phyloP scores from a whole-genome alignment of 2,329 filamentous ascomycete genomes.

The Aspergillus ibericus region DNA sequence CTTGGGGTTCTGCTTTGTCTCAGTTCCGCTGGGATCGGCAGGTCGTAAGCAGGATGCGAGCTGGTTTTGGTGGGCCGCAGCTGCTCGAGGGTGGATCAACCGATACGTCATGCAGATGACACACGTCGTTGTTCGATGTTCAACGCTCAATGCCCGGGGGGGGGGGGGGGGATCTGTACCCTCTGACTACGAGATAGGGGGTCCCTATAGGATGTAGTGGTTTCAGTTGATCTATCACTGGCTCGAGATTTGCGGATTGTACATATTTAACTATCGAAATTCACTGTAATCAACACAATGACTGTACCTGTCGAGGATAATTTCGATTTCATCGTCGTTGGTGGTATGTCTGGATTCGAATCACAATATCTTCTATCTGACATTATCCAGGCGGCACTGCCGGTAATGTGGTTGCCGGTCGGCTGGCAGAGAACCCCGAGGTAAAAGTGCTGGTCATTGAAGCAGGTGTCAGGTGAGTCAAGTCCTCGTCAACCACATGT shows the following conservation, averaged over 20 bases:
- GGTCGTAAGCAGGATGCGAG: not conserved
- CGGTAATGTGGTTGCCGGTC: not conserved
- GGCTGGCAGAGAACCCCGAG: not conserved
- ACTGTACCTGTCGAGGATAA: not conserved
- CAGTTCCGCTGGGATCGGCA: not conserved
- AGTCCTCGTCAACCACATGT: not conserved
- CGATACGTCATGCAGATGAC: not conserved
- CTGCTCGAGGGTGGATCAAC: not conserved
- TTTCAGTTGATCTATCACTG: no score
- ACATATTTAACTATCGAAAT: no score
- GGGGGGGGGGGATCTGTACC: no score
- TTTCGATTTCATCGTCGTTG: slow-evolving; percentile 1
- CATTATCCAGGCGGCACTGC: not conserved
- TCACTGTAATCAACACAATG: not conserved
- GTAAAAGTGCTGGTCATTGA: not conserved
- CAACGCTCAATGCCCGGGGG: no score
- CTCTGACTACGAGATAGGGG: no score
- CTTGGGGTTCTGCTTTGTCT: not conserved
- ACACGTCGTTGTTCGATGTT: no score
- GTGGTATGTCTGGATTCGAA: not conserved
- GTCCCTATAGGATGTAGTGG: no score
- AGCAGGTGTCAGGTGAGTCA: not conserved
- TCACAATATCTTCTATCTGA: not conserved
- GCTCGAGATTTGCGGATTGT: no score
- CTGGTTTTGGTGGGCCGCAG: not conserved